Conservation (phyloP, 768 basidiomycete genomes). For the Trametes cinnabarina region DNA sequence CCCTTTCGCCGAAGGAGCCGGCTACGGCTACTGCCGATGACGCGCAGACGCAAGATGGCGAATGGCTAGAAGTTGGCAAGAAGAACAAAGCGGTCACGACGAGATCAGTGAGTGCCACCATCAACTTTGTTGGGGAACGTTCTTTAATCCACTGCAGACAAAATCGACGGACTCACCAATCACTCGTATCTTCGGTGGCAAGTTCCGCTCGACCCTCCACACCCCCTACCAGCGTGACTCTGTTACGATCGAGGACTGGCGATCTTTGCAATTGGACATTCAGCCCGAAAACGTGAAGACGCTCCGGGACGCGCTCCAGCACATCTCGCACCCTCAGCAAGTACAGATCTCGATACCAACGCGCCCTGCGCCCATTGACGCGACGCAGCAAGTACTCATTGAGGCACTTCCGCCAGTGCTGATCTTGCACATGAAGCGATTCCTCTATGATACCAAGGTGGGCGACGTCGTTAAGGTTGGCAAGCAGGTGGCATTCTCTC, state of each 20-base stretch:
- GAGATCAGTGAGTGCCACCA: slow-evolving; percentile 62
- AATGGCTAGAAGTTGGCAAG: slow-evolving; percentile 93
- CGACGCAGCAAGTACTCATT: slow-evolving; percentile 68
- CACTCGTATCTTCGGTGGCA: slow-evolving; percentile 90
- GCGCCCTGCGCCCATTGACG: slow-evolving; percentile 62
- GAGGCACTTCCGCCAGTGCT: slow-evolving; percentile 83
- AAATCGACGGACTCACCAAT: slow-evolving; percentile 85
- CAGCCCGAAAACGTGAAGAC: slow-evolving; percentile 75
- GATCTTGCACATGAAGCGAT: slow-evolving; percentile 88
- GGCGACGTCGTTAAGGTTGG: slow-evolving; percentile 82
- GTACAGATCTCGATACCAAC: slow-evolving; percentile 70
- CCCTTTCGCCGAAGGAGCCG: slow-evolving; percentile 38
- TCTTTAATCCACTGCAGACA: slow-evolving; percentile 41
- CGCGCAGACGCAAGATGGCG: slow-evolving; percentile 52
- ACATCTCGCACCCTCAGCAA: slow-evolving; percentile 75
- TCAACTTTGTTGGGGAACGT: neutral
- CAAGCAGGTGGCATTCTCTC: slow-evolving; percentile 76
- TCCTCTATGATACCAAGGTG: slow-evolving; percentile 75
- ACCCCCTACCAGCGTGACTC: slow-evolving; percentile 84
- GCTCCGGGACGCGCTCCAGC: slow-evolving; percentile 78
- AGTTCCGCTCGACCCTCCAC: slow-evolving; percentile 79
- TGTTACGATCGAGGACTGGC: slow-evolving; percentile 88
- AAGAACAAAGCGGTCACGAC: slow-evolving; percentile 80
- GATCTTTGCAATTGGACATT: slow-evolving; percentile 85
- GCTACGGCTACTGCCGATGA: slow-evolving; percentile 24